These are phyloP conservation scores for Aurinia saxatilis DNA, from an alignment of 345 rosid species.

Conservation along the genomic window DNA sequence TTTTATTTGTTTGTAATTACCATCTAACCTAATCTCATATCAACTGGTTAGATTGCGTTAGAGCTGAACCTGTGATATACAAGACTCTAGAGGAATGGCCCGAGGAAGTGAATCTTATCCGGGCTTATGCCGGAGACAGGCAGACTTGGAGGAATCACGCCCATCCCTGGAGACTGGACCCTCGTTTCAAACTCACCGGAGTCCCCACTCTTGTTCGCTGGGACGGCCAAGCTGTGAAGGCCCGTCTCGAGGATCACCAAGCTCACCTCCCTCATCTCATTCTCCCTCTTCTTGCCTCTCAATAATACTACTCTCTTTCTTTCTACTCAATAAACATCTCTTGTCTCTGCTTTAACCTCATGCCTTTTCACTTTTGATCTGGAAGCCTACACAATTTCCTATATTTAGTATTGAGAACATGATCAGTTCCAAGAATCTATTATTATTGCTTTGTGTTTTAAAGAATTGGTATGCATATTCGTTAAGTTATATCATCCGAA, in stretches of 20 bases:
- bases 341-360: no score
- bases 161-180: slow-evolving; percentile 67
- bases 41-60: slow-evolving; percentile 55
- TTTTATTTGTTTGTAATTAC: not conserved
- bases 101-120: slow-evolving; percentile 51
- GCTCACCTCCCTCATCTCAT: slow-evolving; percentile 69
- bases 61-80: slow-evolving; percentile 87
- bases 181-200: slow-evolving; percentile 69
- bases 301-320: no score
- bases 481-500: no score
- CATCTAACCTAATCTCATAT: not conserved
- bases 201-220: slow-evolving; percentile 74
- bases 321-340: no score
- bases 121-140: slow-evolving; percentile 79
- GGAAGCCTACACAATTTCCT: no score
- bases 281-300: slow-evolving; percentile 36
- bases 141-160: slow-evolving; percentile 76
- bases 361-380: no score
- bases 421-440: no score
- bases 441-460: no score
- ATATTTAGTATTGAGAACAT: no score
- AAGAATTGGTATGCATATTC: no score
- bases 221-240: slow-evolving; percentile 47
- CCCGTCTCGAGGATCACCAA: slow-evolving; percentile 75
- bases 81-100: slow-evolving; percentile 58